These are phyloP conservation scores for Fragaria ananassa DNA, from an alignment of 306 rosid species.

Conservation along the genomic window DNA sequence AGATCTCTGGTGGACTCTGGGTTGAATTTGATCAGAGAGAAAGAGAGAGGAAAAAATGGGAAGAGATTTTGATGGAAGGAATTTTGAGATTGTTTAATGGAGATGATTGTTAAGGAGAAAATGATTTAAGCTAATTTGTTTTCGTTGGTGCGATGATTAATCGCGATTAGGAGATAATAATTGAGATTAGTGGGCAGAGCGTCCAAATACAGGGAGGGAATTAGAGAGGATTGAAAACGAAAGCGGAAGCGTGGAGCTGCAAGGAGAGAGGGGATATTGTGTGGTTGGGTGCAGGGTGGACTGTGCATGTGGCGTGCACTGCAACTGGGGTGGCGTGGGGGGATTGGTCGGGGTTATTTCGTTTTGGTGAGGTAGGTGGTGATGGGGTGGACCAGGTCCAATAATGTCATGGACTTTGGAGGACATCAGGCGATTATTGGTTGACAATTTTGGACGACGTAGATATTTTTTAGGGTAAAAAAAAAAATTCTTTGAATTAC, in stretches of 20 bases:
- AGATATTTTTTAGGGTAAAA: too few relatives aligned
- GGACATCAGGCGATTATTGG: not conserved
- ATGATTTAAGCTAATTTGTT: not conserved
- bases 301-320: not conserved
- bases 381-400: not conserved
- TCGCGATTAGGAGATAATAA: constrained; percentile 21
- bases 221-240: constrained; percentile 5
- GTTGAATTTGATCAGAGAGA: constrained; percentile 5
- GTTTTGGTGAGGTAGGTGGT: not conserved
- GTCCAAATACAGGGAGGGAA: constrained; percentile 21
- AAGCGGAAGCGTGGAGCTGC: not conserved
- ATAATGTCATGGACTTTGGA: not conserved
- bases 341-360: not conserved
- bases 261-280: not conserved
- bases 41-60: not conserved
- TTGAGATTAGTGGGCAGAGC: constrained; percentile 16
- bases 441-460: too few relatives aligned
- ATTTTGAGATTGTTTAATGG: too few relatives aligned
- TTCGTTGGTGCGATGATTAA: not conserved
- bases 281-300: constrained; percentile 1
- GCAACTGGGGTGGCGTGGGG: not conserved
- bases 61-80: too few relatives aligned
- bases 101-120: too few relatives aligned
- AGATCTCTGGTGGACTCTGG: constrained; percentile 25
- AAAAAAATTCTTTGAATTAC: too few relatives aligned